Percentiles rank a stretch among this genome's conserved stretches.
These are phyloP conservation scores for Sphagnum contortum DNA, from an alignment of 225 moss, liverwort and hornwort species.

Conservation along the genomic window DNA sequence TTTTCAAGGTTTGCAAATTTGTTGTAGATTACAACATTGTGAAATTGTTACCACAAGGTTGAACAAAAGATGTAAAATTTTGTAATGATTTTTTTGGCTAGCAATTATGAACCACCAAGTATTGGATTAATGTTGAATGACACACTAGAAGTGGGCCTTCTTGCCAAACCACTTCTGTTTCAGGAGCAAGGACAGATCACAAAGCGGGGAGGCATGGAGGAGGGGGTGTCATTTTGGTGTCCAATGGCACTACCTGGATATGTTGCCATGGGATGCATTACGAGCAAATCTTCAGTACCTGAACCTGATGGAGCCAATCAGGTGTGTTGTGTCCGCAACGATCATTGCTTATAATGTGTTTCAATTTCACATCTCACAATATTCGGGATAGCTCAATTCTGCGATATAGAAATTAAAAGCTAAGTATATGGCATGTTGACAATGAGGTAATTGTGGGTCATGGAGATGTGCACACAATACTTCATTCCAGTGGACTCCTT, in stretches of 20 bases:
- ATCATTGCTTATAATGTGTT: conserved; percentile 72
- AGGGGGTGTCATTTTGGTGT: conserved; percentile 69
- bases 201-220: conserved; percentile 49
- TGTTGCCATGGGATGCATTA: conserved; percentile 74
- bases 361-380: conserved; percentile 47
- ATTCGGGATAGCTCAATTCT: conserved; percentile 57
- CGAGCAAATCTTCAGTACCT: conserved; percentile 46
- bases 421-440: conserved; percentile 89
- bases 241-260: conserved; percentile 82
- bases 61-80: too few species aligned
- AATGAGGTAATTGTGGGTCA: conserved; percentile 66
- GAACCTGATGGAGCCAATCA: conserved; percentile 40
- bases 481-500: too few species aligned
- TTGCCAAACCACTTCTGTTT: conserved; percentile 59
- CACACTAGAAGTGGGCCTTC: conserved; percentile 46
- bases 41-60: too few species aligned
- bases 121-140: conserved; percentile 77
- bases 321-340: conserved; percentile 77
- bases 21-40: too few species aligned
- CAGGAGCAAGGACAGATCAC: conserved; percentile 55
- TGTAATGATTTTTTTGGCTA: conserved; percentile 11
- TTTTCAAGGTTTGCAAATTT: too few species aligned
- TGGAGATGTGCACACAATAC: too few species aligned
- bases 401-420: conserved; percentile 42
- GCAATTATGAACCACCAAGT: conserved; percentile 86